Conservation (phyloP, 306 rosid species). For the Betula pendula region DNA sequence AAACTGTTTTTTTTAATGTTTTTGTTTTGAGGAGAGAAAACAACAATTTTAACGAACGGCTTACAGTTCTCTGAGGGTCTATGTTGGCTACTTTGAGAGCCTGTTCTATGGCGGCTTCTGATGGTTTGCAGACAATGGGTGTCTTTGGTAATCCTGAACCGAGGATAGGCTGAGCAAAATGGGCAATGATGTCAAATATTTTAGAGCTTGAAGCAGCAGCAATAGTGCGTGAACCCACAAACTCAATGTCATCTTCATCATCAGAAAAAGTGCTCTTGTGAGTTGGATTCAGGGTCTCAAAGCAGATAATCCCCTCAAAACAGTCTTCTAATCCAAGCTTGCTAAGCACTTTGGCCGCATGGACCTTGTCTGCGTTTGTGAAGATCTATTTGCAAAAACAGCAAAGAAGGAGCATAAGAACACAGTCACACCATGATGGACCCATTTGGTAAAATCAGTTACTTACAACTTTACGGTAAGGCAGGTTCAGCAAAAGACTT, state of each 20-base stretch:
- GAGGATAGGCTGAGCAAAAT: conserved; percentile 61
- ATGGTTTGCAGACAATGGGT: conserved; percentile 88
- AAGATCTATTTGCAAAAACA: conserved; percentile 55
- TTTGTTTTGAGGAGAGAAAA: neutral
- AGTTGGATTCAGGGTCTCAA: conserved; percentile 83
- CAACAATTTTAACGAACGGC: conserved; percentile 22
- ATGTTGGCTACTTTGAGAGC: conserved; percentile 83
- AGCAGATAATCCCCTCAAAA: conserved; percentile 91
- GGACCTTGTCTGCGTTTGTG: conserved; percentile 88
- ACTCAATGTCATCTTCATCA: conserved; percentile 77
- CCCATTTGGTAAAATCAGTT: neutral
- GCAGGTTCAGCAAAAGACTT: conserved; percentile 69
- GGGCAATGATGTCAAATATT: conserved; percentile 76
- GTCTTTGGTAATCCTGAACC: conserved; percentile 61
- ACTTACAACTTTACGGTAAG: conserved; percentile 79
- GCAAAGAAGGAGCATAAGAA: conserved; percentile 9
- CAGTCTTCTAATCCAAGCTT: conserved; percentile 91
- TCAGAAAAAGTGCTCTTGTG: conserved; percentile 58
- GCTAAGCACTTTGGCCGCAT: conserved; percentile 69
- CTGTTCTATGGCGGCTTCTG: conserved; percentile 60
- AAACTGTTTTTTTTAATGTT: no score
- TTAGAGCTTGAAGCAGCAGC: conserved; percentile 26
- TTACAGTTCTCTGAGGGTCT: conserved; percentile 85
- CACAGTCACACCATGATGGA: neutral
- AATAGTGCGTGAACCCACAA: conserved; percentile 41